Evolutionary conservation across 1,139 yeast genomes (phyloP).

Genomic region (Suhomyces choctaworum): DNA sequence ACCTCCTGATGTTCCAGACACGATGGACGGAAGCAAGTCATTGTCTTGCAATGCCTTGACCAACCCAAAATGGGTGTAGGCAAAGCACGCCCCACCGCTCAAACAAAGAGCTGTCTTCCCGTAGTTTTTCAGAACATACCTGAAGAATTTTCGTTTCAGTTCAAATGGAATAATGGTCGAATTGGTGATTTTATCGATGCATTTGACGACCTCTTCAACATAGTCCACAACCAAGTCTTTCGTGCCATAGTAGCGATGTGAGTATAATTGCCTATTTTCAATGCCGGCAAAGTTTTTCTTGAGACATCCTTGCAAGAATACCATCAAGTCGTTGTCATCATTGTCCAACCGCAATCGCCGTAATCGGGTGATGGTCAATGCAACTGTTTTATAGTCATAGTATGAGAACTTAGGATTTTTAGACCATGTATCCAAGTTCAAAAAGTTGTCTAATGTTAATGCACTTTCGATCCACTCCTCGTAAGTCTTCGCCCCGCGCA

Average conservation of each 20-base stretch:
- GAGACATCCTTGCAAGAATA: conserved; percentile 64
- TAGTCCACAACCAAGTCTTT: conserved; percentile 60
- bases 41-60: conserved; percentile 69
- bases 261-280: conserved; percentile 69
- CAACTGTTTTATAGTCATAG: conserved; percentile 65
- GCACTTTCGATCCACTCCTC: conserved; percentile 68
- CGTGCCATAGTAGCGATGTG: conserved; percentile 77
- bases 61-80: conserved; percentile 77
- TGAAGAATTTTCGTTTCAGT: conserved; percentile 56
- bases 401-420: conserved; percentile 61
- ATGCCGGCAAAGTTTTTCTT: conserved; percentile 78
- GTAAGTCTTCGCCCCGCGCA: conserved; percentile 52
- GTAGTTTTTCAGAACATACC: conserved; percentile 59
- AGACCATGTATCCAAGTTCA: conserved; percentile 67
- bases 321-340: conserved; percentile 49
- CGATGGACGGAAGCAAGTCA: conserved; percentile 63
- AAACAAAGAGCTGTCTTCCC: conserved; percentile 74
- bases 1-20: conserved; percentile 83
- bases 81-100: conserved; percentile 80
- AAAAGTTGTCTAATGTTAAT: conserved; percentile 51
- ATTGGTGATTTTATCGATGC: conserved; percentile 47
- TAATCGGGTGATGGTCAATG: conserved; percentile 50
- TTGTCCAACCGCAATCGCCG: conserved; percentile 32
- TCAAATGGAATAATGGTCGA: conserved; percentile 38
- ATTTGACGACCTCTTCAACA: conserved; percentile 50